Base-by-base conservation (phyloP, 805 yeast genomes). In the Saturnispora galanensis region DNA sequence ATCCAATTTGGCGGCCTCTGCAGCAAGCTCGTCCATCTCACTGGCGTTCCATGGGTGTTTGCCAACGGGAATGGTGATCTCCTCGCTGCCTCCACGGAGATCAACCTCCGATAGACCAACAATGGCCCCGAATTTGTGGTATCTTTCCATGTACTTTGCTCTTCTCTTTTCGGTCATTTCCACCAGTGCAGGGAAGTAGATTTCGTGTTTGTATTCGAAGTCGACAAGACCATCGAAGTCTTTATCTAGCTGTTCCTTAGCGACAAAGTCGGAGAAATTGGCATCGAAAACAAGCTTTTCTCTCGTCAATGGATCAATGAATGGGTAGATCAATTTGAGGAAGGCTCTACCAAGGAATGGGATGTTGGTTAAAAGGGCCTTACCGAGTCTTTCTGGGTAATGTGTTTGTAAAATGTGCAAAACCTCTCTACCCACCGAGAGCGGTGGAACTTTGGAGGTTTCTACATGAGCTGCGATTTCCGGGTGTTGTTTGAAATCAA, bases 271-370 rank as follows among this genome's bases (percentile, higher is more conserved):
- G 17, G 78, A 73, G 64, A 89, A 86, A 12, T 96, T 95, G 54
- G 88, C 86, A 60, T 86, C 94, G 59, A 80, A 93, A 4, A 88
- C 94, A 51, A 93, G 74, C 66, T 93, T 93, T 63, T 89, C 96
- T 50, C 95, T 74, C 1, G 99, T 93, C 57, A 86, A 66, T 9
- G 98, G 97, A 59, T 93, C 98, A 52, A 93, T 93, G 62, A 93
- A 93, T 5, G 99, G 98, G 56, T 85, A 86, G 51, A 90, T 89
- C 50, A 93, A 67, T 66, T 84, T 89, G 53, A 93, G 68, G 56
- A 93, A 93, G 9, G 96, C 81, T 85, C 95, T 84, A 6, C 89
- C 97, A 45, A 89, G 65, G 76, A 93, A 84, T 11, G 97, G 97
- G 52, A 93, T 88, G 63, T 93, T 90, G 40, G 95, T 85, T 44